Conservation (phyloP, 2,329 filamentous ascomycete species). For the Alternaria dauci region DNA sequence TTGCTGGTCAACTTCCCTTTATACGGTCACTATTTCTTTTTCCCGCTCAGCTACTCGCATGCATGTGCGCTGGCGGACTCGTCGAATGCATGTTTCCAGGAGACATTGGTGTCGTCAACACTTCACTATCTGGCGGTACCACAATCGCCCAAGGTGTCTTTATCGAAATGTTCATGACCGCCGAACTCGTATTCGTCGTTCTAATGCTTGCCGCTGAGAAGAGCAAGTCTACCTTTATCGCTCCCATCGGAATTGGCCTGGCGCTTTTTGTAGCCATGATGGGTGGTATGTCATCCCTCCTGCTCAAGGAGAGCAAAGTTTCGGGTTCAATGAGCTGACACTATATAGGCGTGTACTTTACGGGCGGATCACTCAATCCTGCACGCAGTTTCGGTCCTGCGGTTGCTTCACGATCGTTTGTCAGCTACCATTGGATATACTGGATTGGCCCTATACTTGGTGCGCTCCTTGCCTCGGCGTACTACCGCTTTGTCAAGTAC, state of each 20-base stretch:
- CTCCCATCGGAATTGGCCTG: conserved; percentile 32
- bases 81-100: conserved; percentile 38
- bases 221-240: conserved; percentile 39
- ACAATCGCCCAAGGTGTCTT: conserved; percentile 33
- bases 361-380: conserved; percentile 55
- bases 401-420: conserved; percentile 48
- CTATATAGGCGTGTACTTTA: conserved; percentile 48
- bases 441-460: conserved; percentile 56
- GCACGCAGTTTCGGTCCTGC: conserved; percentile 56
- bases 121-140: conserved; percentile 21
- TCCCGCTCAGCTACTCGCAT: conserved; percentile 32
- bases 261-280: conserved; percentile 40
- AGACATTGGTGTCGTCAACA: conserved; percentile 32
- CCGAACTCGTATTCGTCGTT: conserved; percentile 33
- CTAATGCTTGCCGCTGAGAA: conserved; percentile 44
- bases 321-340: not conserved
- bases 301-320: not conserved
- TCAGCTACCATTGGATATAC: conserved; percentile 49
- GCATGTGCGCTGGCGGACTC: conserved; percentile 36
- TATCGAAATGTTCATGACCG: conserved; percentile 35
- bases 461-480: conserved; percentile 54
- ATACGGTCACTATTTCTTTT: conserved; percentile 33
- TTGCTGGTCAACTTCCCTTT: conserved; percentile 26
- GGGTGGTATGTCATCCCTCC: conserved; percentile 23
- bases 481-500: conserved; percentile 56